Conservation (phyloP, 306 rosid species). For the Delonix regia region DNA sequence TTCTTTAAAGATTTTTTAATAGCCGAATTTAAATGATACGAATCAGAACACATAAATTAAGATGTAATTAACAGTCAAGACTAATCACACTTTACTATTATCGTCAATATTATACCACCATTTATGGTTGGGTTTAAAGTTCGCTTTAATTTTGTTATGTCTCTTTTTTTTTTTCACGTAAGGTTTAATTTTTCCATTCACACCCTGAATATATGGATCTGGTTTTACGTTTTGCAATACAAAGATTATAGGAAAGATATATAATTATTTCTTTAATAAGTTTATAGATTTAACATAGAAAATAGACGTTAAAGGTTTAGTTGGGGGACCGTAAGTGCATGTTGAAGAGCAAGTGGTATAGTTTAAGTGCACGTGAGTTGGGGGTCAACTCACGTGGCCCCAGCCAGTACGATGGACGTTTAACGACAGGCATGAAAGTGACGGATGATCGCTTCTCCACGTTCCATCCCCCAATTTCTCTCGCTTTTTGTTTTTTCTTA, state of each 20-base stretch:
- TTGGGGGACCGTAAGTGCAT: neutral
- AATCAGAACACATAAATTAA: too few relatives aligned
- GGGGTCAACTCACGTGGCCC: slow-evolving; percentile 61
- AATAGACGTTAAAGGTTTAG: neutral
- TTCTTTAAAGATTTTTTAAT: too few relatives aligned
- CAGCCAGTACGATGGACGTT: slow-evolving; percentile 29
- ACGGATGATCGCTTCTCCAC: slow-evolving; percentile 43
- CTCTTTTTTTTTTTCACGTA: too few relatives aligned
- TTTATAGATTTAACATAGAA: neutral
- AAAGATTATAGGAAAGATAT: neutral
- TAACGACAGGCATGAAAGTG: slow-evolving; percentile 37
- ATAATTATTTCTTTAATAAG: neutral
- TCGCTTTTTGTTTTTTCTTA: neutral
- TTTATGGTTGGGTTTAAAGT: too few relatives aligned
- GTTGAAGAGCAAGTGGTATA: neutral
- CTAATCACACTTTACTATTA: too few relatives aligned
- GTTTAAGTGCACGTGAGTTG: slow-evolving; percentile 57
- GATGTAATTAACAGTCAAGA: too few relatives aligned
- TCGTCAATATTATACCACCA: too few relatives aligned
- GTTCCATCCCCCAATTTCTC: slow-evolving; percentile 25
- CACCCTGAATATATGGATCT: neutral
- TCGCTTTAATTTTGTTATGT: too few relatives aligned
- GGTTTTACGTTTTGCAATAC: neutral
- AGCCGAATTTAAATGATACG: too few relatives aligned
- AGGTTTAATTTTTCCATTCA: neutral